Evolutionary conservation across 2,329 filamentous ascomycete genomes (phyloP), one percentile per base, ranked within the genome.

Genomic region (Monosporascus sp.): DNA sequence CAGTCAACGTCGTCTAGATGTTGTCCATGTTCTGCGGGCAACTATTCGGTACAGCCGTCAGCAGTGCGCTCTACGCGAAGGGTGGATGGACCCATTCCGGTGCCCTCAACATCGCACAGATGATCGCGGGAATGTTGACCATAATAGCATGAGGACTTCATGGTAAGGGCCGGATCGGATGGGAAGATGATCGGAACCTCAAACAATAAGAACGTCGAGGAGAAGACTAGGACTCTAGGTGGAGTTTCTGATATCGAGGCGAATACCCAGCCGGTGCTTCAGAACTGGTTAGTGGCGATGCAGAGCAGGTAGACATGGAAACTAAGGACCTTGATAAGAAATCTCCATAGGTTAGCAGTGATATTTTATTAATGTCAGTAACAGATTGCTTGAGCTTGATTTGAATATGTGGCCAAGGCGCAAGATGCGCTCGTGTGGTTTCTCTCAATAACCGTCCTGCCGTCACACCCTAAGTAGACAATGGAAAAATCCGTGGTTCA

Each of bases 1-100:
- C 70, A 2, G 68, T 73, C 48, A 77, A 67, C 17, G 64, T 68
- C 0, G 63, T 68, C 6, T 70, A 67, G 24, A 70, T 70, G 68
- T 62, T 70, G 15, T 60, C 62, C 41, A 67, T 63, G 0, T 70
- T 70, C 50, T 61, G 58, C 28, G 68, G 68, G 1, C 66, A 70
- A 51, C 58, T 70, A 6, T 68, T 66, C 15, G 68, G 68, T 0
- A 70, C 68, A 0, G 62, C 64, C 0, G 63, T 65, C 0, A 68
- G 67, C 0, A 70, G 70, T 31, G 55, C 58, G 9, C 56, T 70
- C 0, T 70, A 70, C 44, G 68, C 68, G 0, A 47, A 55, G 3
- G 64, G 65, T 1, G 68, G 68, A 1, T 70, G 68, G 68, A 64
- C 60, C 5, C 57, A 59, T 35, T 63, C 62, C 2, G 67, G 68